Conservation (phyloP, 139 green algal species). For the Chlorella sp. region DNA sequence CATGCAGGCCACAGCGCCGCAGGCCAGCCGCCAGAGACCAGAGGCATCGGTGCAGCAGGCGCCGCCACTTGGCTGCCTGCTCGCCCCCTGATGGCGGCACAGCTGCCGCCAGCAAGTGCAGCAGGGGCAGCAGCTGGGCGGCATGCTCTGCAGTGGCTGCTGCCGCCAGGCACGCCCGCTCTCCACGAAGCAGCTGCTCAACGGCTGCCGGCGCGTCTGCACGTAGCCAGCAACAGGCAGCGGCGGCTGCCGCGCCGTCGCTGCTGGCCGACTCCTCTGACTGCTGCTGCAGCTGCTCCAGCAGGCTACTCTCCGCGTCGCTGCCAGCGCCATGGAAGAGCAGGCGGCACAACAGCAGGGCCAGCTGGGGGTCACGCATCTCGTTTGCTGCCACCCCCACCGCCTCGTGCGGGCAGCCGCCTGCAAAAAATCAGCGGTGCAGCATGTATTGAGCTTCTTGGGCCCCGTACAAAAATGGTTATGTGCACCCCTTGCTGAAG, state of each 20-base stretch:
- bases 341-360: slow-evolving; percentile 68
- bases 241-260: not conserved
- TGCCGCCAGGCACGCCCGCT: not conserved
- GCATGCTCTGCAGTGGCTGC: slow-evolving; percentile 10
- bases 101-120: slow-evolving; percentile 14
- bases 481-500: not conserved
- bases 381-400: slow-evolving; percentile 72
- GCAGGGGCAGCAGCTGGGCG: slow-evolving; percentile 23
- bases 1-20: slow-evolving; percentile 12
- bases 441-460: too few relatives aligned
- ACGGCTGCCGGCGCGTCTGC: slow-evolving; percentile 22
- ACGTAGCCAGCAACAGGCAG: slow-evolving; percentile 36
- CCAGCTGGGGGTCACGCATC: slow-evolving; percentile 80
- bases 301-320: not conserved
- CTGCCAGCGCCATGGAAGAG: slow-evolving; percentile 44
- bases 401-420: slow-evolving; percentile 53
- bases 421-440: slow-evolving; percentile 15
- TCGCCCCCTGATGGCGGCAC: not conserved
- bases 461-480: too few relatives aligned
- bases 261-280: not conserved
- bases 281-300: not conserved
- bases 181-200: not conserved
- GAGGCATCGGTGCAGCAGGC: slow-evolving; percentile 20
- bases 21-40: not conserved
- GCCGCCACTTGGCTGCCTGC: not conserved